Evolutionary conservation across 2,329 filamentous ascomycete species (phyloP).

Genomic region (Ceratocystis huliohia): DNA sequence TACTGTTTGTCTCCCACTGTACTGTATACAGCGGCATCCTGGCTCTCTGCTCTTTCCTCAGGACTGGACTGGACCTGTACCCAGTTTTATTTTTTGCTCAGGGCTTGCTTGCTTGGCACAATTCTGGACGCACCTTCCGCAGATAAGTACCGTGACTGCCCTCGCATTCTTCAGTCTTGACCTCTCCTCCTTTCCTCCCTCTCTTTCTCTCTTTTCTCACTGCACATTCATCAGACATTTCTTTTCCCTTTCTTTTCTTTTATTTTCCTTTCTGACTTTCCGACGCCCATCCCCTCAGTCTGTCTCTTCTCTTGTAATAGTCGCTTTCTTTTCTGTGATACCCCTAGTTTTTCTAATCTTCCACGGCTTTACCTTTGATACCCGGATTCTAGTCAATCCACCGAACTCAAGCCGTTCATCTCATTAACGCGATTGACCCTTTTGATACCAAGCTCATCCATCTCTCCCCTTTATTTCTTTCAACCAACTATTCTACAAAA

Average conservation of each 20-base stretch:
- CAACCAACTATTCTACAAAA: background rate
- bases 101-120: too few species aligned
- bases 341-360: constrained; percentile 25
- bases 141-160: constrained; percentile 35
- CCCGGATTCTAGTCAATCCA: constrained; percentile 21
- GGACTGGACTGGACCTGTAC: too few species aligned
- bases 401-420: constrained; percentile 20
- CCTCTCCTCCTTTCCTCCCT: constrained; percentile 28
- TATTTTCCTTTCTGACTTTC: constrained; percentile 40
- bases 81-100: too few species aligned
- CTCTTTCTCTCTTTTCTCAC: constrained; percentile 27
- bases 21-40: background rate
- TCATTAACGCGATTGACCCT: too few species aligned
- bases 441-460: constrained; percentile 21
- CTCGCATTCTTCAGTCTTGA: constrained; percentile 24
- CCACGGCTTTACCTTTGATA: constrained; percentile 21
- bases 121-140: background rate
- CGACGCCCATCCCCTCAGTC: constrained; percentile 23
- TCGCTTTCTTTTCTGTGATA: constrained; percentile 30
- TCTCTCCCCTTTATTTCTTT: constrained; percentile 23
- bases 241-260: constrained; percentile 31
- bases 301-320: constrained; percentile 29
- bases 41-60: too few species aligned
- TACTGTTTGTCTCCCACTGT: background rate
- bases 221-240: constrained; percentile 25